Conservation (phyloP, 2,329 filamentous ascomycete species). For the Onygenales sp. region DNA sequence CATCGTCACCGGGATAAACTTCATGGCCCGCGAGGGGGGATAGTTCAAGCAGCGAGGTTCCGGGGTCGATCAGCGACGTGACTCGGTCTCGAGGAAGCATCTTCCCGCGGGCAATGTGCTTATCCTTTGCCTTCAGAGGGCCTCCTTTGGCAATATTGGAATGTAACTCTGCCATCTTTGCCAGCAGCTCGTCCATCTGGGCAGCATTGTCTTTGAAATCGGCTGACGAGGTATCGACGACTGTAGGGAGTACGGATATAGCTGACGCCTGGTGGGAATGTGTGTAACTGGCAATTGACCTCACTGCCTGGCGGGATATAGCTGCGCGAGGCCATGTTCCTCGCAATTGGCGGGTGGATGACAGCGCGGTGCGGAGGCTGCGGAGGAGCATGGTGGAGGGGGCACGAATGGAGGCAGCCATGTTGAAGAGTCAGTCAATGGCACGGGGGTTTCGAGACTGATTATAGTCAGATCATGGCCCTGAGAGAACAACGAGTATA, state of each 20-base stretch:
- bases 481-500: too few relatives aligned
- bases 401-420: conserved; percentile 23
- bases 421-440: conserved; percentile 17
- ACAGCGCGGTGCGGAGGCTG: conserved; percentile 23
- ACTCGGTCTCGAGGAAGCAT: conserved; percentile 90
- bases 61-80: conserved; percentile 76
- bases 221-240: conserved; percentile 65
- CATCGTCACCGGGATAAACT: conserved; percentile 76
- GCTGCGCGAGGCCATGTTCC: not conserved
- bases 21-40: conserved; percentile 81
- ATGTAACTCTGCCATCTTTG: conserved; percentile 60
- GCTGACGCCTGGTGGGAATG: conserved; percentile 72
- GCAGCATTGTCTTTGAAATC: conserved; percentile 73
- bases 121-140: conserved; percentile 69
- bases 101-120: conserved; percentile 80
- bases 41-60: conserved; percentile 86
- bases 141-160: conserved; percentile 66
- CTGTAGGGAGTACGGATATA: conserved; percentile 68
- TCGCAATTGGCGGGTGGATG: conserved; percentile 12
- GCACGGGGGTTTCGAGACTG: not conserved
- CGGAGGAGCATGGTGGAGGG: conserved; percentile 30
- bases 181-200: conserved; percentile 66
- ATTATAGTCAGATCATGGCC: too few relatives aligned
- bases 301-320: conserved; percentile 10
- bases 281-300: conserved; percentile 63